Base-by-base conservation (phyloP, 352 stramenopile genomes). In the Phytophthora boehmeriae region DNA sequence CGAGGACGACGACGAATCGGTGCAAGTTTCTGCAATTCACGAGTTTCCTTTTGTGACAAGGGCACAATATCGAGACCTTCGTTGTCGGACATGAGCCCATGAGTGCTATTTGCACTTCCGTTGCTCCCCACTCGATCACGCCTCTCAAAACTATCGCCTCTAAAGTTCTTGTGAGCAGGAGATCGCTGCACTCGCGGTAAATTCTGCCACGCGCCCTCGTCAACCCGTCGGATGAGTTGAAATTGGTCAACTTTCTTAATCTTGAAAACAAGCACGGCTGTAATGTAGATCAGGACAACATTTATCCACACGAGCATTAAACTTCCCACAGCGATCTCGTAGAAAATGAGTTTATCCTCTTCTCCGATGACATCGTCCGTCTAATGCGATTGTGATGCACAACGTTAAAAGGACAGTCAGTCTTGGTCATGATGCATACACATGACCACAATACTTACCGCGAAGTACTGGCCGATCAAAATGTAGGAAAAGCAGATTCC, bases 401-500 rank as follows among this genome's bases (percentile, higher is more conserved):
- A 27, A n/a, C n/a, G n/a, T n/a, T n/a, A n/a, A n/a, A n/a, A n/a
- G n/a, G n/a, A n/a, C n/a, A n/a, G n/a, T n/a, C n/a, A n/a, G n/a
- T n/a, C n/a, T n/a, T n/a, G n/a, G n/a, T n/a, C 42, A 59, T 42
- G 20, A 16, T 13, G 49, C 5, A 22, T n/a, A 50, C n/a, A 13
- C 35, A 20, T n/a, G 8, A 11, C 23, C 10, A 35, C 42, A 20
- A 27, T 5, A 71, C 71, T 43, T 67, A 91, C 82, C 68, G 92
- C 79, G 59, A 96, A 92, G 54, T 93, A 90, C 45, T 91, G 87
- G 1, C 87, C 87, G 41, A 96, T 70, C 66, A 93, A 83, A 20
- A 92, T 82, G 66, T 95, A 95, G 2, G 87, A 93, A 63, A 93
- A 88, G 58, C 87, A 95, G 53, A 96, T 92, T 23, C 87, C 86